Conservation (phyloP, 176 grass and related monocot species). For the Melocanna baccifera region DNA sequence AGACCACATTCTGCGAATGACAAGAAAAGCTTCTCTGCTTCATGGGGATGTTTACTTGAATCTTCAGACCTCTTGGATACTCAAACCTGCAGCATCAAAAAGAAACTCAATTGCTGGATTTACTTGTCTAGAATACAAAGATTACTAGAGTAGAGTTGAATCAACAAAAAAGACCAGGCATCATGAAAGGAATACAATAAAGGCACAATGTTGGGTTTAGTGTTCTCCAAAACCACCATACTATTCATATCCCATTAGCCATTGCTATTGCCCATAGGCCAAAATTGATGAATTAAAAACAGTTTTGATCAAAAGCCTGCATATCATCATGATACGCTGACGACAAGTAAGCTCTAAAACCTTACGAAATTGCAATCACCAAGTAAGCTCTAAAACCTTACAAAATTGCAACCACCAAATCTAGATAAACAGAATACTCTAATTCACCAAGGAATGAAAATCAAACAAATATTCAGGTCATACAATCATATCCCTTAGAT, state of each 20-base stretch:
- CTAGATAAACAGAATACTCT: not conserved
- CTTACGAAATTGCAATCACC: not conserved
- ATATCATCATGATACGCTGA: not conserved
- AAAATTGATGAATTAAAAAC: not conserved
- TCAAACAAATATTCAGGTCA: not conserved
- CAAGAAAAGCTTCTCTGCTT: not conserved
- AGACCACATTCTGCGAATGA: not conserved
- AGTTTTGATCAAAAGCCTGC: not conserved
- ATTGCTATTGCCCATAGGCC: not conserved
- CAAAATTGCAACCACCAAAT: not conserved
- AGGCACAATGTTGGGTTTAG: not conserved
- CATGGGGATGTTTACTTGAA: not conserved
- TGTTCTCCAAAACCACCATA: not conserved
- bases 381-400: not conserved
- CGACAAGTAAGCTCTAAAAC: not conserved
- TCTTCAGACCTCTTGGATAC: conserved; percentile 50
- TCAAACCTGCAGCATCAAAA: conserved; percentile 39
- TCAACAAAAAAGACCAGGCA: not conserved
- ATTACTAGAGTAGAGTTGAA: not conserved
- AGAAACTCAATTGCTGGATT: not conserved
- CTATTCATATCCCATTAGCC: not conserved
- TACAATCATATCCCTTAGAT: conserved; percentile 43
- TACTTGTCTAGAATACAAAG: not conserved
- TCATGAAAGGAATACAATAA: not conserved
- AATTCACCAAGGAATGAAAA: not conserved